Base-by-base conservation (phyloP, 176 grass and related monocot species). In the Rhynchospora tenuis region DNA sequence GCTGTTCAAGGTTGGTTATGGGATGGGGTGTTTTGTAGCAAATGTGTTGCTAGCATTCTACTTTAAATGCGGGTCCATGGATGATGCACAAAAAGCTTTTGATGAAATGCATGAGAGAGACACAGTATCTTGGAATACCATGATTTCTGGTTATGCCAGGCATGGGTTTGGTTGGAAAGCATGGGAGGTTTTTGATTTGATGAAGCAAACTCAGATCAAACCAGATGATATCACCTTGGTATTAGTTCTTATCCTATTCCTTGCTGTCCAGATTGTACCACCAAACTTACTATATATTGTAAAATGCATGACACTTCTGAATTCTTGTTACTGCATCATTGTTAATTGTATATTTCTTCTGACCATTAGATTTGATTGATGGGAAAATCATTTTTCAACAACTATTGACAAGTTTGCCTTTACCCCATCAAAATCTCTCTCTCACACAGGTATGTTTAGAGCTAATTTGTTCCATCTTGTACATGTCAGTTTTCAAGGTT, bases 21-120 rank as follows among this genome's bases (percentile, higher is more conserved):
- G 84, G 5, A 75, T 91, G 79, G 91, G 91, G 7, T 95, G 86
- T 52, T 98, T 98, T 89, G 93, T 95, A 57, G 96, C 93, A 6
- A 95, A 98, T 90, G 93, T 93, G 0, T 86, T 98, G 31, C 45
- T 98, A 76, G 86, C 93, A 54, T 93, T 98, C 93, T 98, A 98
- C 65, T 95, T 94, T 58, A 98, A 95, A 93, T 95, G 96, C 4
- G 96, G 96, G 12, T 84, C 60, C 64, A 86, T 95, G 89, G 88
- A 93, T 29, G 81, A 93, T 56, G 96, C 96, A 50, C 78, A 61
- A 26, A 89, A 89, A 80, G 88, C 84, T 55, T 98, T 98, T 78
- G 88, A 95, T 54, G 89, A 93, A 84, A 93, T 98, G 96, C 84
- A 68, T 45, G 96, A 93, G 58, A 95, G 59, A 79, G 96, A 98